Conservation (phyloP, 2,329 filamentous ascomycete genomes). For the Fusarium xyrophilum region DNA sequence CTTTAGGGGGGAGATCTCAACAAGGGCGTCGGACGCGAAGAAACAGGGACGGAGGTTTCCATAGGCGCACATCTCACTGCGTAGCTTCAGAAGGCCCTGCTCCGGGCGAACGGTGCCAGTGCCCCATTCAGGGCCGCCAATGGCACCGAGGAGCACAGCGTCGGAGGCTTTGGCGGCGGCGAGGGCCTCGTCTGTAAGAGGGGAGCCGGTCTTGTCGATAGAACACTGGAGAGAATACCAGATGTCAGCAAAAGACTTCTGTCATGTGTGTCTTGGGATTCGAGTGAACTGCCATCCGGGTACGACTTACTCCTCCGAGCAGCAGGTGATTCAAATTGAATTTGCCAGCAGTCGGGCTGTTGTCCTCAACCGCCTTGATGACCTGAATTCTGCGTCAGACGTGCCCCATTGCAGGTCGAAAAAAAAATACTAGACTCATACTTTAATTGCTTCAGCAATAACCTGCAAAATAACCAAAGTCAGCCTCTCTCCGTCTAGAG, state of each 20-base stretch:
- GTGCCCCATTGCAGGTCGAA: not conserved
- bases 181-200: conserved; percentile 85
- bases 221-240: conserved; percentile 68
- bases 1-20: conserved; percentile 87
- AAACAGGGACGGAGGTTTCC: conserved; percentile 96
- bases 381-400: conserved; percentile 60
- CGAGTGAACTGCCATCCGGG: not conserved
- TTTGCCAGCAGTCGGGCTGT: conserved; percentile 70
- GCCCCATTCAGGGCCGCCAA: conserved; percentile 95
- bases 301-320: conserved; percentile 79
- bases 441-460: conserved; percentile 84
- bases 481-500: conserved; percentile 9
- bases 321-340: conserved; percentile 93
- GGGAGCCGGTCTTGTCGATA: conserved; percentile 81
- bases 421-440: conserved; percentile 47
- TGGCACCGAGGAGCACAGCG: conserved; percentile 89
- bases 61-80: conserved; percentile 93
- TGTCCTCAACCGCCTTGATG: conserved; percentile 78
- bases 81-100: conserved; percentile 87
- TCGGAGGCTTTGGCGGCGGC: conserved; percentile 83
- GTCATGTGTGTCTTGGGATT: not conserved
- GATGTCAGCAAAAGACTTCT: not conserved
- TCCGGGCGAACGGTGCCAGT: conserved; percentile 88
- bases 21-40: conserved; percentile 87
- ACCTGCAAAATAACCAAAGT: conserved; percentile 57